Conservation (phyloP, 1,139 yeast genomes). For the Blastobotrys apis region DNA sequence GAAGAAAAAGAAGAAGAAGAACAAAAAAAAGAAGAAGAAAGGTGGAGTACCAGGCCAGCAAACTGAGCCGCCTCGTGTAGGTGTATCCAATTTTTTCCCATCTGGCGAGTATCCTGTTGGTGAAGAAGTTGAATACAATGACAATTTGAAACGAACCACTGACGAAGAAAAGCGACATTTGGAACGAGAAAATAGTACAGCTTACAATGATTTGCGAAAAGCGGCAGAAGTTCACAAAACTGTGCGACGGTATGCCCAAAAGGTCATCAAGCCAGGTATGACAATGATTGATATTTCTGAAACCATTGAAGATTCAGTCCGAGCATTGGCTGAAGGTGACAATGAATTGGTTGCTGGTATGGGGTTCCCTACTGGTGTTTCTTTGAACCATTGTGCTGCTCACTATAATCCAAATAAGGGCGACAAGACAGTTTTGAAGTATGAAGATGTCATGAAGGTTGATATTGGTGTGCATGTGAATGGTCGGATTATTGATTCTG, state of each 20-base stretch:
- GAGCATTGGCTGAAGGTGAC: slow-evolving; percentile 66
- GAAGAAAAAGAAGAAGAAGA: slow-evolving; percentile 46
- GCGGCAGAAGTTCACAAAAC: slow-evolving; percentile 95
- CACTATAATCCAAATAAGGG: slow-evolving; percentile 98
- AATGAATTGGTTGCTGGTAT: slow-evolving; percentile 71
- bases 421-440: slow-evolving; percentile 70
- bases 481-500: slow-evolving; percentile 93
- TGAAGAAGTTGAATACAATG: slow-evolving; percentile 53
- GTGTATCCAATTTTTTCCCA: slow-evolving; percentile 59
- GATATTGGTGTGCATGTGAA: slow-evolving; percentile 97
- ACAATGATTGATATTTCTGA: slow-evolving; percentile 86
- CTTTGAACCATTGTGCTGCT: slow-evolving; percentile 92
- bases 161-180: slow-evolving; percentile 80
- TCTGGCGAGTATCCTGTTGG: slow-evolving; percentile 83
- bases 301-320: slow-evolving; percentile 76
- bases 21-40: slow-evolving; percentile 44
- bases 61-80: slow-evolving; percentile 50
- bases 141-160: slow-evolving; percentile 72
- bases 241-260: slow-evolving; percentile 76
- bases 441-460: slow-evolving; percentile 93
- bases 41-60: slow-evolving; percentile 28
- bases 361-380: slow-evolving; percentile 96
- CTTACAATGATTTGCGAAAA: slow-evolving; percentile 86
- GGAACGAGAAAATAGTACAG: slow-evolving; percentile 60
- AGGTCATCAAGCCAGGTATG: slow-evolving; percentile 85